A percentile compares a stretch with the other conserved stretches of the same genome.
Conservation (phyloP, 805 yeast species). For the Candida germanica region DNA sequence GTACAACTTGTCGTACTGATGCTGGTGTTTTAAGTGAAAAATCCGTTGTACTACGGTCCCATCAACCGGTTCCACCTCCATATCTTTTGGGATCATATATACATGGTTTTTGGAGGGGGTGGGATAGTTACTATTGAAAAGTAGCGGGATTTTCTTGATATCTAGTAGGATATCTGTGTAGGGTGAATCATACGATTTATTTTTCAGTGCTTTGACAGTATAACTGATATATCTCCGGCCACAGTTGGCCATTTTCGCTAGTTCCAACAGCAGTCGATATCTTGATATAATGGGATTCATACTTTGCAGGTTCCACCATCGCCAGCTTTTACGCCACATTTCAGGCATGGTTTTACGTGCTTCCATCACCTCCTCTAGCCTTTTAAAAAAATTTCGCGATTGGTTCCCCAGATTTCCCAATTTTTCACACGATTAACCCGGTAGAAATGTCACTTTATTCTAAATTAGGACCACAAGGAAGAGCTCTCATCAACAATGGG, state of each 20-base stretch:
- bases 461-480: slow-evolving; percentile 14
- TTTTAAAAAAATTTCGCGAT: neutral
- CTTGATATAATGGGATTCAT: no score
- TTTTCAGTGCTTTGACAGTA: slow-evolving; percentile 1
- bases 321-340: no score
- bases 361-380: slow-evolving; percentile 1
- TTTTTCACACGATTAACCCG: slow-evolving; percentile 4
- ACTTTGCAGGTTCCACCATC: no score
- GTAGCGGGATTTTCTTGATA: slow-evolving; percentile 15
- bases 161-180: slow-evolving; percentile 15
- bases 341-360: slow-evolving; percentile 1
- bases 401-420: slow-evolving; percentile 5
- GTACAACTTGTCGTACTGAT: neutral
- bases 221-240: neutral
- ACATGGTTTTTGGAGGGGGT: neutral
- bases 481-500: slow-evolving; percentile 3
- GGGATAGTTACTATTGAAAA: neutral
- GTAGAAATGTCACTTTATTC: slow-evolving; percentile 13
- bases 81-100: neutral
- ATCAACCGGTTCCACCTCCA: neutral
- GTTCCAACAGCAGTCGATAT: no score
- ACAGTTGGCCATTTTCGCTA: no score
- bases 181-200: slow-evolving; percentile 13
- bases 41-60: neutral
- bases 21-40: neutral